Evolutionary conservation across 1,139 yeast species (phyloP).

Genomic region (Sugiyamaella japonica): DNA sequence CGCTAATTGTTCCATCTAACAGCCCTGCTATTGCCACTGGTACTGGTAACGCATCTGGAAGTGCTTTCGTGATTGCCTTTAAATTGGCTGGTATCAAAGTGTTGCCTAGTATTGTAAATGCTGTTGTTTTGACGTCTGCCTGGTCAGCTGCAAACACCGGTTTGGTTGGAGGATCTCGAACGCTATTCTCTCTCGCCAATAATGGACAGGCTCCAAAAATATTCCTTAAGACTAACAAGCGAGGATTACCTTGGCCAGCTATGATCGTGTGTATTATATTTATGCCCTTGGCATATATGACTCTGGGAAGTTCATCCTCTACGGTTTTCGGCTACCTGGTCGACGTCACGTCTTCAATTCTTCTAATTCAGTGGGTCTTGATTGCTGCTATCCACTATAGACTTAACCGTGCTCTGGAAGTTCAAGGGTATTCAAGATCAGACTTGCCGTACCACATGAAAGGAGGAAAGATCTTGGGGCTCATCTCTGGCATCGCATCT

Average conservation of each 20-base stretch:
- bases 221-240: constrained; percentile 70
- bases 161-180: constrained; percentile 76
- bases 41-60: constrained; percentile 55
- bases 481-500: constrained; percentile 17
- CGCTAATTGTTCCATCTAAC: constrained; percentile 63
- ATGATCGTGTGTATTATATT: constrained; percentile 54
- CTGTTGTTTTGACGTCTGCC: constrained; percentile 68
- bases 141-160: constrained; percentile 77
- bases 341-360: constrained; percentile 80
- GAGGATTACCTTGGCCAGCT: constrained; percentile 73
- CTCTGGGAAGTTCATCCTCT: constrained; percentile 64
- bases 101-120: constrained; percentile 70
- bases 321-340: constrained; percentile 77
- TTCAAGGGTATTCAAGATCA: constrained; percentile 60
- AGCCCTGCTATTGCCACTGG: constrained; percentile 46
- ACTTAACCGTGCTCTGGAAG: constrained; percentile 70
- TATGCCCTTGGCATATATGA: constrained; percentile 68
- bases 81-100: constrained; percentile 57
- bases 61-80: constrained; percentile 75
- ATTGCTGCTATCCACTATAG: constrained; percentile 74
- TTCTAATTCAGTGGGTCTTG: constrained; percentile 82
- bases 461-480: constrained; percentile 49
- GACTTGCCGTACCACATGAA: constrained; percentile 72
- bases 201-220: constrained; percentile 78
- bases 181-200: constrained; percentile 77